Percentiles rank a stretch among this genome's conserved stretches.
phyloP scores from a whole-genome alignment of 306 rosid genomes.

The Cucurbita argyrosperma region DNA sequence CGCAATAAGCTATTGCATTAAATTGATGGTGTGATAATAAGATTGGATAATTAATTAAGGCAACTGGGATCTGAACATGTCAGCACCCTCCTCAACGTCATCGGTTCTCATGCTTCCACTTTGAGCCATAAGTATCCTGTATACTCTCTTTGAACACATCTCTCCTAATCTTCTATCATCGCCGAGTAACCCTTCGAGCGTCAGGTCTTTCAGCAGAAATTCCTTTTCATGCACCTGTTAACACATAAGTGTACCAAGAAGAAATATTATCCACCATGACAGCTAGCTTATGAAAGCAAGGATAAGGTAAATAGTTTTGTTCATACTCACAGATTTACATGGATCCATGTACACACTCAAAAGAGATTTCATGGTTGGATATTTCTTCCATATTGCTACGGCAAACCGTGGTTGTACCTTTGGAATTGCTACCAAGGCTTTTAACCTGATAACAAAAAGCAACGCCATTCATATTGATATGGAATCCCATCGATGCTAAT shows the following conservation, averaged over 20 bases:
- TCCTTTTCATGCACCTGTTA: conserved; percentile 75
- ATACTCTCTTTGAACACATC: conserved; percentile 84
- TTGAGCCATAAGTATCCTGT: conserved; percentile 69
- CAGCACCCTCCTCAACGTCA: conserved; percentile 87
- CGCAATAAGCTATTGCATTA: background rate
- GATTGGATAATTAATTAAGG: conserved; percentile 9
- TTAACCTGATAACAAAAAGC: conserved; percentile 45
- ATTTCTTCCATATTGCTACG: conserved; percentile 73
- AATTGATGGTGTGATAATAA: background rate
- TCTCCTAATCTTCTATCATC: conserved; percentile 76
- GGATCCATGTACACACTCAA: conserved; percentile 72
- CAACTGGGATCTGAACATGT: conserved; percentile 31
- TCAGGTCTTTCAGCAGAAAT: conserved; percentile 69
- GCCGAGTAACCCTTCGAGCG: conserved; percentile 49
- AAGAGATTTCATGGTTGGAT: conserved; percentile 82
- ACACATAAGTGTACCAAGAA: background rate
- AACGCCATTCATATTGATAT: background rate
- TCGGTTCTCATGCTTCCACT: conserved; percentile 61
- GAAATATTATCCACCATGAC: background rate
- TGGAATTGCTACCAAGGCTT: conserved; percentile 85
- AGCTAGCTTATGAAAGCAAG: background rate
- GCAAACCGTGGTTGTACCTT: conserved; percentile 96
- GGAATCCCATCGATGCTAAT: background rate
- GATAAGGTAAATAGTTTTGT: background rate
- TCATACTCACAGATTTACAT: conserved; percentile 41